Evolutionary conservation across 1,284 basidiomycete species (phyloP).

Genomic region (Ustilago curta): DNA sequence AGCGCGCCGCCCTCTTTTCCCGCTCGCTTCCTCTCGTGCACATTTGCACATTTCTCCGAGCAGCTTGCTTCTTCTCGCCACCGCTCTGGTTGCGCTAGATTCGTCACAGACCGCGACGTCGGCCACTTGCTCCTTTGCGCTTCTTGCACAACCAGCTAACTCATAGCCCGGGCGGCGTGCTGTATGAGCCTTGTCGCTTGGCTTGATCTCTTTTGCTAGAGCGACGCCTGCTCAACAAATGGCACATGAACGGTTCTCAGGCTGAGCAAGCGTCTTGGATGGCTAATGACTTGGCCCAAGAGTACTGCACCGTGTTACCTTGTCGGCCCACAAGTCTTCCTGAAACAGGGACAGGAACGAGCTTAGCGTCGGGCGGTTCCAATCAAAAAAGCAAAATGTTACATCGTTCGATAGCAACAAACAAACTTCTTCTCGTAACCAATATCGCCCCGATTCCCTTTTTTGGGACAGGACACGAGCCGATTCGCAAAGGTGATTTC

Average conservation of each 20-base stretch:
- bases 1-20: constrained; percentile 6
- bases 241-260: no score
- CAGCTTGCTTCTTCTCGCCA: not conserved
- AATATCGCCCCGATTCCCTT: not conserved
- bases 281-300: not conserved
- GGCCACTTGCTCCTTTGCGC: no score
- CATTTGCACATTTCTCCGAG: constrained; percentile 8
- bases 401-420: not conserved
- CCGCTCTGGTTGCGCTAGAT: constrained; percentile 11
- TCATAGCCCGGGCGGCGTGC: no score
- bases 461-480: not conserved
- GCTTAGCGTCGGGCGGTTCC: not conserved
- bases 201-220: no score
- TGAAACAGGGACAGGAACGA: constrained; percentile 3
- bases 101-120: no score
- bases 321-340: not conserved
- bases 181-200: no score
- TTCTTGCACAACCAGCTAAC: no score
- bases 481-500: no score
- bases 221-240: no score
- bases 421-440: no score
- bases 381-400: not conserved
- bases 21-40: constrained; percentile 10
- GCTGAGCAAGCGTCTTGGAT: no score
- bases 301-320: no score